Percentiles rank a stretch among this genome's conserved stretches.
Evolutionary conservation across 495 filamentous ascomycete species (phyloP).

Genomic region (Tetracladium marchalianum): DNA sequence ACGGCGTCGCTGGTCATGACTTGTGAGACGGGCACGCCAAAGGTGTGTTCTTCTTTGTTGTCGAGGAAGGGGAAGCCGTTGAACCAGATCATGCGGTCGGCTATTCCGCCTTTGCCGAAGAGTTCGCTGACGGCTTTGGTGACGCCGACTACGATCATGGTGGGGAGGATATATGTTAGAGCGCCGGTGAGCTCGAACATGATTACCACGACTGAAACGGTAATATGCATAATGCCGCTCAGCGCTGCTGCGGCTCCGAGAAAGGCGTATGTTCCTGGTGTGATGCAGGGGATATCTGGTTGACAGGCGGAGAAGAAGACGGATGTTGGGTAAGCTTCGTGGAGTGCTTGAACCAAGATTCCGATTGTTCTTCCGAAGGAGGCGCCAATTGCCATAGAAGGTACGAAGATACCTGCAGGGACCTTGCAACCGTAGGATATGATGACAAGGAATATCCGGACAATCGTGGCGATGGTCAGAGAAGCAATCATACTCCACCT

Average conservation of each 20-base stretch:
- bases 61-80: conserved; percentile 97
- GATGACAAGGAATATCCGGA: conserved; percentile 80
- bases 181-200: conserved; percentile 98
- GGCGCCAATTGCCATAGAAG: conserved; percentile 95
- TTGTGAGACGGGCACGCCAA: conserved; percentile 87
- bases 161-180: conserved; percentile 90
- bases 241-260: conserved; percentile 87
- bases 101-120: conserved; percentile 92
- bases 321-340: conserved; percentile 72
- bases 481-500: conserved; percentile 75
- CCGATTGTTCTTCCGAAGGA: conserved; percentile 91
- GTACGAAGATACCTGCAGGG: conserved; percentile 93
- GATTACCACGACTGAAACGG: conserved; percentile 91
- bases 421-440: conserved; percentile 98
- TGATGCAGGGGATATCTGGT: conserved; percentile 93
- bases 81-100: conserved; percentile 99
- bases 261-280: conserved; percentile 92
- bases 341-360: conserved; percentile 82
- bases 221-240: conserved; percentile 98
- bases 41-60: conserved; percentile 96
- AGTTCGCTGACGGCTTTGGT: conserved; percentile 90
- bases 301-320: conserved; percentile 79
- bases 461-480: conserved; percentile 65
- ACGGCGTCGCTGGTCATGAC: conserved; percentile 80
- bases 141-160: conserved; percentile 97